Evolutionary conservation across 805 yeast species (phyloP).

Genomic region (Kodamaea kaohsiungensis): DNA sequence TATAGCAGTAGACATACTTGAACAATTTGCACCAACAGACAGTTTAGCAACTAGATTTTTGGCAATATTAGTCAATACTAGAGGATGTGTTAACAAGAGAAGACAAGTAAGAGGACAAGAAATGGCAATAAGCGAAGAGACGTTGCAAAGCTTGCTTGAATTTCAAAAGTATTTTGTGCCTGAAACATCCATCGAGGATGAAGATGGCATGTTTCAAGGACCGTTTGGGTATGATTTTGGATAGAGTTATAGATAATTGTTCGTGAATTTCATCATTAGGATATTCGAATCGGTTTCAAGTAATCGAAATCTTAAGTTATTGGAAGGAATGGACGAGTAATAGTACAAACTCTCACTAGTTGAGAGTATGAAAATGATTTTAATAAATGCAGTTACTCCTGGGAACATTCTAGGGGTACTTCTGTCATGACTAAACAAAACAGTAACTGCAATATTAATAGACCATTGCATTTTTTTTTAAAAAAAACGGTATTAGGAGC

Average conservation of each 20-base stretch:
- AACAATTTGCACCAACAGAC: conserved; percentile 12
- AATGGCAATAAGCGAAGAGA: conserved; percentile 1
- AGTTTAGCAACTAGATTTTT: conserved; percentile 8
- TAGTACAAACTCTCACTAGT: not conserved
- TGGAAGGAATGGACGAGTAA: not conserved
- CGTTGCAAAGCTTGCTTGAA: conserved; percentile 11
- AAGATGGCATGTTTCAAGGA: not conserved
- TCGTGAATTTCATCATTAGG: not conserved
- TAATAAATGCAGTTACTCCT: too few species aligned
- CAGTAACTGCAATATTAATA: not conserved
- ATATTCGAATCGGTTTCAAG: too few species aligned
- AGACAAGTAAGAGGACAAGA: not conserved
- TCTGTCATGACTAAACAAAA: not conserved
- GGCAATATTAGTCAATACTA: not conserved
- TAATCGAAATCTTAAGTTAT: too few species aligned
- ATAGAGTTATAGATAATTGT: not conserved
- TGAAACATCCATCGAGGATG: conserved; percentile 1
- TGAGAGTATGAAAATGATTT: not conserved
- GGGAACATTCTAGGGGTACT: too few species aligned
- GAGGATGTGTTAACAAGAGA: not conserved
- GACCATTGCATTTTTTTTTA: not conserved
- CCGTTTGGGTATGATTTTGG: conserved; percentile 4
- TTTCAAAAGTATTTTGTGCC: conserved; percentile 22
- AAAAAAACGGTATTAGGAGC: not conserved
- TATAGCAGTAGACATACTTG: conserved; percentile 12